Conservation (phyloP, 306 rosid genomes). For the Ormosia emarginata region DNA sequence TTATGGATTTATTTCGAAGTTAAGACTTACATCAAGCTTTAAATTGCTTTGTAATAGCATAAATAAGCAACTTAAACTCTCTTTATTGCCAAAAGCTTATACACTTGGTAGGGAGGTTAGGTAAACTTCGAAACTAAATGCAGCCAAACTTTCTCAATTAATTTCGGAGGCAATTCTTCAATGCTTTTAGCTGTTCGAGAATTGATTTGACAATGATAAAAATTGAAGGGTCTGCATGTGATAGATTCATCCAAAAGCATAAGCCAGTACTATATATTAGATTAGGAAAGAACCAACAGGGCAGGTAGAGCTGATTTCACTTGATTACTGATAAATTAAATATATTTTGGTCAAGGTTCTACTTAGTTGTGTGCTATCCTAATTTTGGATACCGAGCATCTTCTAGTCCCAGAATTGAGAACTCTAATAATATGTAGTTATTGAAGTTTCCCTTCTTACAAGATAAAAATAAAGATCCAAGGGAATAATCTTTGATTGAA, state of each 20-base stretch:
- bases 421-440: neutral
- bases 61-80: neutral
- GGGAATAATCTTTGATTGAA: neutral
- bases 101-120: neutral
- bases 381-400: neutral
- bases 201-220: neutral
- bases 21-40: conserved; percentile 5
- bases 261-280: neutral
- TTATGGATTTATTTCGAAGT: conserved; percentile 1
- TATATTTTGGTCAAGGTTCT: neutral
- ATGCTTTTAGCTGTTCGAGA: neutral
- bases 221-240: conserved; percentile 7
- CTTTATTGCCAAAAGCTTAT: neutral
- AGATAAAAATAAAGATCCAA: neutral
- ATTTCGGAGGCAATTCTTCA: neutral
- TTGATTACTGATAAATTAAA: neutral
- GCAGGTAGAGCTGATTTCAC: neutral
- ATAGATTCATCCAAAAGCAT: conserved; percentile 4
- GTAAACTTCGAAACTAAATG: neutral
- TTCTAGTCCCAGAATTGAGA: conserved; percentile 9
- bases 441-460: conserved; percentile 1
- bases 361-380: neutral
- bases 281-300: neutral
- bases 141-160: conserved; percentile 15
- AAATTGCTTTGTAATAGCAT: neutral